These are phyloP conservation scores for Trichoderma sp. DNA, from an alignment of 2,329 filamentous ascomycete genomes.

Conservation along the genomic window DNA sequence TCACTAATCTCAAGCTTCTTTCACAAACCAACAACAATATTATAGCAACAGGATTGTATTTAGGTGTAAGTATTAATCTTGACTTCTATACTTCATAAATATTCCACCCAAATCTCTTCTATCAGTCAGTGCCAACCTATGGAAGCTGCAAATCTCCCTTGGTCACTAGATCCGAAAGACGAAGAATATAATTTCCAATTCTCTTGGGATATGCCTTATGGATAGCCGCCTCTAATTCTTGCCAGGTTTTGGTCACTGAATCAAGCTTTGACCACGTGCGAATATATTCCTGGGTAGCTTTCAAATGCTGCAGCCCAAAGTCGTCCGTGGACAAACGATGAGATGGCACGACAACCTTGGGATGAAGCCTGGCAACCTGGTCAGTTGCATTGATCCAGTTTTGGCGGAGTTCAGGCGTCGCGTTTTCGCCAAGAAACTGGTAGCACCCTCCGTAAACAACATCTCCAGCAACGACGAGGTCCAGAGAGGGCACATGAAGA, in stretches of 20 bases:
- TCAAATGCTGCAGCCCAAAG: neutral
- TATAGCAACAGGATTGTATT: neutral
- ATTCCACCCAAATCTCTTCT: too few relatives aligned
- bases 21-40: too few relatives aligned
- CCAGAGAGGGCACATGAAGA: neutral
- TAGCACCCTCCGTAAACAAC: neutral
- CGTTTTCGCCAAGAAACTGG: constrained; percentile 2
- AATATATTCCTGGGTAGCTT: neutral
- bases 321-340: neutral
- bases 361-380: neutral
- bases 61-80: neutral
- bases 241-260: neutral
- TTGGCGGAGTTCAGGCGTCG: neutral
- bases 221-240: neutral
- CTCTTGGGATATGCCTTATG: neutral
- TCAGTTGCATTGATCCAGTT: neutral
- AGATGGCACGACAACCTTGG: neutral
- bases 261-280: neutral
- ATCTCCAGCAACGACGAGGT: neutral
- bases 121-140: neutral
- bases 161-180: neutral
- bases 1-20: too few relatives aligned
- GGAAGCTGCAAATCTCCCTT: neutral
- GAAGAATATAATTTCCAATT: constrained; percentile 1
- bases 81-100: too few relatives aligned